phyloP scores from a whole-genome alignment of 768 basidiomycete species.

The Psilocybe subaeruginosa region DNA sequence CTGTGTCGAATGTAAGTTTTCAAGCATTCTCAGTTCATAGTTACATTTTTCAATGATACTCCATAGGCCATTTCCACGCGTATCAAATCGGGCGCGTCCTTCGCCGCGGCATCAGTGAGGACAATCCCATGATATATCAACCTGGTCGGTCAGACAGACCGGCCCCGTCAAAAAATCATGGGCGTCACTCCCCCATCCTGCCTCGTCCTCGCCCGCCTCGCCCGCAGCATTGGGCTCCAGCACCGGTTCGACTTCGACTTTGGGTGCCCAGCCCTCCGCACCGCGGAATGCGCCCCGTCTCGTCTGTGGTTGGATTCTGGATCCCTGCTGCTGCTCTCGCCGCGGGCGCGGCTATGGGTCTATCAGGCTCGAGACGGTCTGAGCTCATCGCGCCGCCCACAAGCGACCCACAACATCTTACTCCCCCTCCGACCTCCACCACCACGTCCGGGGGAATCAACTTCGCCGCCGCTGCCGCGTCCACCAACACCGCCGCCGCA shows the following conservation, averaged over 20 bases:
- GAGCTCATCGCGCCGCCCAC: slow-evolving; percentile 61
- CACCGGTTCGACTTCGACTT: slow-evolving; percentile 32
- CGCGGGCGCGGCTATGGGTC: background rate
- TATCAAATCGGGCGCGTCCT: too few relatives aligned
- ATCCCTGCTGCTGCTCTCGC: slow-evolving; percentile 52
- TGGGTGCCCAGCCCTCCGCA: slow-evolving; percentile 19
- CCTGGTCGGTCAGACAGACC: slow-evolving; percentile 31
- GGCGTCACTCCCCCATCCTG: slow-evolving; percentile 68
- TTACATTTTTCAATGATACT: too few relatives aligned
- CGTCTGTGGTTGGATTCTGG: slow-evolving; percentile 74
- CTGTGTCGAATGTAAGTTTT: slow-evolving; percentile 3
- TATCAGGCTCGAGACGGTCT: slow-evolving; percentile 41
- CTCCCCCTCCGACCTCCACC: background rate
- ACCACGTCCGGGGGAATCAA: background rate
- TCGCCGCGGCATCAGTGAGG: fast-evolving
- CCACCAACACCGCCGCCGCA: slow-evolving; percentile 23
- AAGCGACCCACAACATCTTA: slow-evolving; percentile 29
- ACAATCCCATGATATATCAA: too few relatives aligned
- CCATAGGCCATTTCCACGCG: too few relatives aligned
- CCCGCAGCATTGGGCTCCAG: slow-evolving; percentile 58
- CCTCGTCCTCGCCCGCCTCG: slow-evolving; percentile 49
- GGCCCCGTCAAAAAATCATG: slow-evolving; percentile 72
- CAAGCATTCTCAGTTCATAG: too few relatives aligned
- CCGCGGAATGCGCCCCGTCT: slow-evolving; percentile 58
- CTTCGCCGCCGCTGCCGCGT: background rate